Evolutionary conservation across 2,329 filamentous ascomycete species (phyloP).

Genomic region (Apiospora saccharicola): DNA sequence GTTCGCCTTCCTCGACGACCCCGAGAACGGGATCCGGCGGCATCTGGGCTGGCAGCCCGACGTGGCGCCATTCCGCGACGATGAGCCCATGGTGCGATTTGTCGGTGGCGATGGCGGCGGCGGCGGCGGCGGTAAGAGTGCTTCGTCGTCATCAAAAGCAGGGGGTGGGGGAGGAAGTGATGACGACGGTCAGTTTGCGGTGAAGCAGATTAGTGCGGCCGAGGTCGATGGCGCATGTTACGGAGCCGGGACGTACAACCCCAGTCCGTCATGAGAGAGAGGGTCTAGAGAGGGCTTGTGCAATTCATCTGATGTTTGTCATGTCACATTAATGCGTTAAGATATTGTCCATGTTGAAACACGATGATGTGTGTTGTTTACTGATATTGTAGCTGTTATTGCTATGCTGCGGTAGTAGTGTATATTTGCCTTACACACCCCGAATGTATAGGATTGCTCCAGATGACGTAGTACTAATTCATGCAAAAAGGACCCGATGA

Average conservation of each 20-base stretch:
- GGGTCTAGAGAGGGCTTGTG: background rate
- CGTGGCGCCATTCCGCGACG: background rate
- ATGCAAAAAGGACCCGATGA: background rate
- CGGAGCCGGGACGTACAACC: background rate
- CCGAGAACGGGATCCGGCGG: constrained; percentile 32
- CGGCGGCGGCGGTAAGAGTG: background rate
- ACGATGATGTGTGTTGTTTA: background rate
- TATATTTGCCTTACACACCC: background rate
- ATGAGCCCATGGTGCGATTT: constrained; percentile 22
- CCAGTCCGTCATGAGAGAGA: background rate
- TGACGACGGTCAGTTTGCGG: constrained; percentile 34
- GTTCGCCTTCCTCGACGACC: constrained; percentile 38
- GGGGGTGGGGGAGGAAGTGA: constrained; percentile 28
- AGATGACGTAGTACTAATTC: background rate
- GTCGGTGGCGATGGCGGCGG: constrained; percentile 30
- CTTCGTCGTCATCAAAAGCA: constrained; percentile 27
- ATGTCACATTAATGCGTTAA: background rate
- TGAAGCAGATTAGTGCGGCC: constrained; percentile 36
- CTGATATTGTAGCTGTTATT: constrained; percentile 4
- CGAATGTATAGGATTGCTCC: constrained; percentile 9
- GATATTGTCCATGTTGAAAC: background rate
- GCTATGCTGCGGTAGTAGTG: constrained; percentile 2
- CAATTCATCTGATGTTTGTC: background rate
- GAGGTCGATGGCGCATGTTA: constrained; percentile 38
- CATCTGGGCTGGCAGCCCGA: constrained; percentile 20